A percentile compares a stretch with the other conserved stretches of the same genome.
Evolutionary conservation across 495 filamentous ascomycete genomes (phyloP).

Genomic region (Hypoxylon trugodes): DNA sequence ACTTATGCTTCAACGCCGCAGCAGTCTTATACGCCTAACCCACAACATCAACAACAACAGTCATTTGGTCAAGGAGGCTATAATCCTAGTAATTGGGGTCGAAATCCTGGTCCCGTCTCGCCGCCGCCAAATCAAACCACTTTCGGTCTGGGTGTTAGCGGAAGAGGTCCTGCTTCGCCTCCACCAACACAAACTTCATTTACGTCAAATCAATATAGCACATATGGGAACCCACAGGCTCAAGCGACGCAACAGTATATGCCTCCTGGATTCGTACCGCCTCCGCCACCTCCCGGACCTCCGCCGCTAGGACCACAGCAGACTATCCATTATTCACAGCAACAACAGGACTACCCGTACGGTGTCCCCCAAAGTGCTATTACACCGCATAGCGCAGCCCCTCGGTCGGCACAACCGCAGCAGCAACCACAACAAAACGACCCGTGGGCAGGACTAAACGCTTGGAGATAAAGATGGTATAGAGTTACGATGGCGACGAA

Average conservation of each 20-base stretch:
- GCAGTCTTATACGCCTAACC: constrained; percentile 39
- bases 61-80: constrained; percentile 54
- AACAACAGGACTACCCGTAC: constrained; percentile 52
- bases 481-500: constrained; percentile 18
- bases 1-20: constrained; percentile 34
- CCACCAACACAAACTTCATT: constrained; percentile 62
- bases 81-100: constrained; percentile 58
- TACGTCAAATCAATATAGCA: constrained; percentile 47
- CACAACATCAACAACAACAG: constrained; percentile 40
- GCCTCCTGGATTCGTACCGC: constrained; percentile 87
- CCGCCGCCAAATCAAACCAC: constrained; percentile 57
- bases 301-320: constrained; percentile 78
- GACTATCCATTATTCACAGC: constrained; percentile 63
- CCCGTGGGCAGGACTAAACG: constrained; percentile 87
- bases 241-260: constrained; percentile 57
- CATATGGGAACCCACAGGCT: constrained; percentile 57
- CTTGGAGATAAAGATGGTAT: constrained; percentile 71
- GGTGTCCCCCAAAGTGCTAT: constrained; percentile 36
- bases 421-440: constrained; percentile 57
- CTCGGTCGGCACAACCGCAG: constrained; percentile 58
- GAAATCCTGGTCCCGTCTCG: constrained; percentile 58
- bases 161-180: constrained; percentile 60
- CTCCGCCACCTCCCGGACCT: constrained; percentile 86
- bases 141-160: constrained; percentile 54
- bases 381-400: too few species aligned